Conservation (phyloP, 768 basidiomycete species). For the Lactarius trivialis region DNA sequence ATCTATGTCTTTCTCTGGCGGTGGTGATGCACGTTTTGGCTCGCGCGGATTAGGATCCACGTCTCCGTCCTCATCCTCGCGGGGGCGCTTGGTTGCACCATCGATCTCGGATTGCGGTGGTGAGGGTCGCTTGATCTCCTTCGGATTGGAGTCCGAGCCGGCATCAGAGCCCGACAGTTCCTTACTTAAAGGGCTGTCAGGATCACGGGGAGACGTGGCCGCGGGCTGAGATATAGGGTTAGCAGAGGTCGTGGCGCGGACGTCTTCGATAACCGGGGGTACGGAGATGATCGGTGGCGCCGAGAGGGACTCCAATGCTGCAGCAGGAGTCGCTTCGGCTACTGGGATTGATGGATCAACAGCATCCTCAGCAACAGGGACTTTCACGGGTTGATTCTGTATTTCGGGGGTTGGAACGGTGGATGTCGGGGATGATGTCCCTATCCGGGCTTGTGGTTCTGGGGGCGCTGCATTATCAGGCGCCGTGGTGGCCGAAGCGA, state of each 20-base stretch:
- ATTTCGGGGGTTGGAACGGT: neutral
- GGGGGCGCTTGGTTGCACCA: slow-evolving; percentile 14
- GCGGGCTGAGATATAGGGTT: neutral
- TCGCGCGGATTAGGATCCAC: slow-evolving; percentile 32
- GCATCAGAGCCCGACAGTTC: slow-evolving; percentile 56
- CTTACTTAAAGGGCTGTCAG: neutral
- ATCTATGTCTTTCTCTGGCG: slow-evolving; percentile 33
- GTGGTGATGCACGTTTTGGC: slow-evolving; percentile 52
- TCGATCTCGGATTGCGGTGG: slow-evolving; percentile 56
- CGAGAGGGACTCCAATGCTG: neutral
- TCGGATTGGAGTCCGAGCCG: slow-evolving; percentile 55
- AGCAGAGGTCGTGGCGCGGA: neutral
- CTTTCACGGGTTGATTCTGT: slow-evolving; percentile 6
- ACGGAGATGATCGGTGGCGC: neutral
- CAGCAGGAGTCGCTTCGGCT: neutral
- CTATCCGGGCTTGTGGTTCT: slow-evolving; percentile 29
- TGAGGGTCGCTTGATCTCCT: slow-evolving; percentile 42
- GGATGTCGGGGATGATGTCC: neutral
- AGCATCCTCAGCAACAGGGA: neutral
- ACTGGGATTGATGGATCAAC: neutral
- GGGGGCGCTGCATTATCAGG: slow-evolving; percentile 13
- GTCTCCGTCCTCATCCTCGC: slow-evolving; percentile 16
- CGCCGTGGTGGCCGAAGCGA: neutral
- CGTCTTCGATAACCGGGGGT: neutral
- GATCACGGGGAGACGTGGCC: neutral